phyloP scores from a whole-genome alignment of 2,329 filamentous ascomycete genomes.

The Colletotrichum musicola region DNA sequence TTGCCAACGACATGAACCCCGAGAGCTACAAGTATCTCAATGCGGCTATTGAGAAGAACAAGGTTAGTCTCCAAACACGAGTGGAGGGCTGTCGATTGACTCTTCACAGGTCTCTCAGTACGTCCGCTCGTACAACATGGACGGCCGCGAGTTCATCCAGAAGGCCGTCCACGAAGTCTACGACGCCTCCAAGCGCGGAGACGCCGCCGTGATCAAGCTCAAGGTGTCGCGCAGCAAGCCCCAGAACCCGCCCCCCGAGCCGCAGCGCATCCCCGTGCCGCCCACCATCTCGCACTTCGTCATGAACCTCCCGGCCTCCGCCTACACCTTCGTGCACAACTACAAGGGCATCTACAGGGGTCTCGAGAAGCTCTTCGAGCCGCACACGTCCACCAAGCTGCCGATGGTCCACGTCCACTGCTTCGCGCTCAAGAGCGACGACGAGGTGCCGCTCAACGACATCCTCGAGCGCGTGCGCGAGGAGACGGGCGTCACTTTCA shows the following conservation, averaged over 20 bases:
- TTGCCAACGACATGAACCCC: conserved; percentile 97
- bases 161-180: conserved; percentile 73
- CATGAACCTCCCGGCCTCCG: conserved; percentile 95
- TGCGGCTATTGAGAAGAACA: conserved; percentile 81
- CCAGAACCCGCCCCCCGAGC: conserved; percentile 51
- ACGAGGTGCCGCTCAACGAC: conserved; percentile 73
- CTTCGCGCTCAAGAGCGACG: conserved; percentile 86
- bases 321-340: conserved; percentile 81
- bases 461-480: conserved; percentile 56
- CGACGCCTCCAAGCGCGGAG: conserved; percentile 61
- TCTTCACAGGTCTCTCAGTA: conserved; percentile 69
- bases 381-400: conserved; percentile 69
- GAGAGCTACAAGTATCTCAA: conserved; percentile 82
- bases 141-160: conserved; percentile 85
- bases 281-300: conserved; percentile 90
- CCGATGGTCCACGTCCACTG: conserved; percentile 95
- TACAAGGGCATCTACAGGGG: conserved; percentile 87
- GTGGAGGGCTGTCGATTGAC: conserved; percentile 39
- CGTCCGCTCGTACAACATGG: conserved; percentile 83
- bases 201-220: conserved; percentile 66
- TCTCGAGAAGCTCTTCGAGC: conserved; percentile 73
- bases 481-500: conserved; percentile 56
- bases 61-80: conserved; percentile 62
- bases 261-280: conserved; percentile 69
- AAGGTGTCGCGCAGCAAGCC: conserved; percentile 57